Conservation (phyloP, 2,329 filamentous ascomycete genomes). For the Cercospora sp. region DNA sequence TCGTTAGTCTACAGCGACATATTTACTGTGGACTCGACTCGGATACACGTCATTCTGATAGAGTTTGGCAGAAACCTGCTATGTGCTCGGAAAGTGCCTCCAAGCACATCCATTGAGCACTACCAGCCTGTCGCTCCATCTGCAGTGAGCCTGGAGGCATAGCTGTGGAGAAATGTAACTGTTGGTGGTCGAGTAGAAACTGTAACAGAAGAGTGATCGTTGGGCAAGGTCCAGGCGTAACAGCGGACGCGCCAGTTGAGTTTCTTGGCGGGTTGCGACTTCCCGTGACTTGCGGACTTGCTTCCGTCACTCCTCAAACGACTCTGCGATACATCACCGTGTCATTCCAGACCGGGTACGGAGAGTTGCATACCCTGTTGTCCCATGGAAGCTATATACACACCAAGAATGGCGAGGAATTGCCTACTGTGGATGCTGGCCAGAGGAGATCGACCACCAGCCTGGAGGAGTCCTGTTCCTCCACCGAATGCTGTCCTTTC, state of each 20-base stretch:
- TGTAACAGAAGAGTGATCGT: background rate
- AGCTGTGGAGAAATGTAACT: background rate
- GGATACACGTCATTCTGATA: conserved; percentile 18
- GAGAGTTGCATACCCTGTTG: background rate
- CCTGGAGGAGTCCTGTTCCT: background rate
- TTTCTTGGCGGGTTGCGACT: background rate
- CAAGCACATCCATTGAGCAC: background rate
- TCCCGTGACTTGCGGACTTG: background rate
- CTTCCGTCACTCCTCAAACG: background rate
- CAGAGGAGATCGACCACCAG: background rate
- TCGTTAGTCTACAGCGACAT: background rate
- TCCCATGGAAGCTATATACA: background rate
- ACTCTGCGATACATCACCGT: background rate
- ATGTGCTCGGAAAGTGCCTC: background rate
- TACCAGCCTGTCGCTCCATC: background rate
- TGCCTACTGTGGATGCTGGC: background rate
- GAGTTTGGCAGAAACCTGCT: conserved; percentile 17
- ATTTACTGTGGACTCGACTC: background rate
- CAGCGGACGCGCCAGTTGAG: background rate
- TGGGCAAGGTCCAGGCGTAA: background rate
- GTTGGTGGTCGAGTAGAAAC: background rate
- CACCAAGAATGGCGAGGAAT: background rate
- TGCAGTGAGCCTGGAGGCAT: background rate
- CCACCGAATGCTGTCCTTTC: background rate
- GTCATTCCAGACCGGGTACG: background rate